A percentile compares a stretch with the other conserved stretches of the same genome.
Conservation (phyloP, 2,329 filamentous ascomycete genomes). For the Colletotrichum lupini region DNA sequence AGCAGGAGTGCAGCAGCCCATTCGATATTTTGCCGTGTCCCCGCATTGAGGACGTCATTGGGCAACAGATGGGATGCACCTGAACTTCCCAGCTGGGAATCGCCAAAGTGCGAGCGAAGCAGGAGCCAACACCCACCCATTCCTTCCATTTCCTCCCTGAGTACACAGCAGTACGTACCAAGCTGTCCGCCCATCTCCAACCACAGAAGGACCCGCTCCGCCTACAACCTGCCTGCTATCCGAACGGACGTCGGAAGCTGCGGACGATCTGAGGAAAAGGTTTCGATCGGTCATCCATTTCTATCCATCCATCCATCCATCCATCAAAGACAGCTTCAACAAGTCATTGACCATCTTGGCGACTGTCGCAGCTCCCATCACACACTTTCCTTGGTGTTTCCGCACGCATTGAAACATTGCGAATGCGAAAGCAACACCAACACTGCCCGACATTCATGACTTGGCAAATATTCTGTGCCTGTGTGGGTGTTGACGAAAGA, state of each 20-base stretch:
- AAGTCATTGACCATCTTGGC: conserved; percentile 2
- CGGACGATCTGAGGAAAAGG: background rate
- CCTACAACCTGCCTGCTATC: background rate
- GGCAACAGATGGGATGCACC: background rate
- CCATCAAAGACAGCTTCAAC: background rate
- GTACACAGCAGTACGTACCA: background rate
- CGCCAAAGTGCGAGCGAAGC: background rate
- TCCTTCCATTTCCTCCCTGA: no score
- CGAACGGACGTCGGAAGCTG: background rate
- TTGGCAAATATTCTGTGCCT: no score
- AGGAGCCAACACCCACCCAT: background rate
- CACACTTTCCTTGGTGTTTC: conserved; percentile 26
- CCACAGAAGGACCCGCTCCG: background rate
- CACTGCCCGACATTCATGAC: background rate
- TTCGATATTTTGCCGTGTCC: background rate
- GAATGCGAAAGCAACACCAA: background rate
- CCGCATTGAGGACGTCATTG: conserved; percentile 27
- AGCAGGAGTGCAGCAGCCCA: background rate
- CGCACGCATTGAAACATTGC: background rate
- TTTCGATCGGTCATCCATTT: background rate
- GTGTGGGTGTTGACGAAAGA: no score
- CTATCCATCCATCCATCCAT: background rate
- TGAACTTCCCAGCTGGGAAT: background rate
- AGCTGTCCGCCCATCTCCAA: background rate
- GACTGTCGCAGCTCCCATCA: conserved; percentile 7